Evolutionary conservation across 2,329 filamentous ascomycete genomes (phyloP).

Genomic region (Cordyceps pruinosa): DNA sequence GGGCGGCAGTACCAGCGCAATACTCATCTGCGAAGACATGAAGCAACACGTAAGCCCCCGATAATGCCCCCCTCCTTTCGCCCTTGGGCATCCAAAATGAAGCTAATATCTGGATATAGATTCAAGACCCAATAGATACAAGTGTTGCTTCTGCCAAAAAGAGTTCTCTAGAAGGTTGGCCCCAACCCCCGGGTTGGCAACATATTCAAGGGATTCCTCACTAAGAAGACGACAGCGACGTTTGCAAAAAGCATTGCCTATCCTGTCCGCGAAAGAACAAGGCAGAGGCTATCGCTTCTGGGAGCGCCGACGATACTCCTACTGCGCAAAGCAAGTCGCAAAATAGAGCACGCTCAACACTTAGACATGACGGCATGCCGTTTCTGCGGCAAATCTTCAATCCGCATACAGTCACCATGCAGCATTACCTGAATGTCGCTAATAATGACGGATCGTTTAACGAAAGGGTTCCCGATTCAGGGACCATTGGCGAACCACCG

Average conservation of each 20-base stretch:
- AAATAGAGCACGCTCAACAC: neutral
- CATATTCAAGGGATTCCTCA: neutral
- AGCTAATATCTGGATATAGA: neutral
- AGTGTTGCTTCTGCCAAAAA: neutral
- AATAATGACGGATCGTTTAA: neutral
- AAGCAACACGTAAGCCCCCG: slow-evolving; percentile 19
- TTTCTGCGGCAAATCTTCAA: slow-evolving; percentile 1
- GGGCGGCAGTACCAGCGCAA: slow-evolving; percentile 21
- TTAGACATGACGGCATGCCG: neutral
- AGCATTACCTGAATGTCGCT: neutral
- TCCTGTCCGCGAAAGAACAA: neutral
- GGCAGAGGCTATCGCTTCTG: neutral
- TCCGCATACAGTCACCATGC: neutral
- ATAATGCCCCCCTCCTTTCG: neutral
- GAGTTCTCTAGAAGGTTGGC: neutral
- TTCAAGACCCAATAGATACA: neutral
- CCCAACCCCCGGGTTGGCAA: neutral
- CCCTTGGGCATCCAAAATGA: neutral
- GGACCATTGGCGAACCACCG: neutral
- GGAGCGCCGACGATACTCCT: too few species aligned
- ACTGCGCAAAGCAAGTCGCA: too few species aligned
- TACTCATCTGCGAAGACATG: slow-evolving; percentile 21
- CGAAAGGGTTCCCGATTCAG: neutral
- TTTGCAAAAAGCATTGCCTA: neutral
- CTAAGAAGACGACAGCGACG: neutral